These are phyloP conservation scores for Aspergillus tanneri DNA, from an alignment of 2,329 filamentous ascomycete species.

Conservation along the genomic window DNA sequence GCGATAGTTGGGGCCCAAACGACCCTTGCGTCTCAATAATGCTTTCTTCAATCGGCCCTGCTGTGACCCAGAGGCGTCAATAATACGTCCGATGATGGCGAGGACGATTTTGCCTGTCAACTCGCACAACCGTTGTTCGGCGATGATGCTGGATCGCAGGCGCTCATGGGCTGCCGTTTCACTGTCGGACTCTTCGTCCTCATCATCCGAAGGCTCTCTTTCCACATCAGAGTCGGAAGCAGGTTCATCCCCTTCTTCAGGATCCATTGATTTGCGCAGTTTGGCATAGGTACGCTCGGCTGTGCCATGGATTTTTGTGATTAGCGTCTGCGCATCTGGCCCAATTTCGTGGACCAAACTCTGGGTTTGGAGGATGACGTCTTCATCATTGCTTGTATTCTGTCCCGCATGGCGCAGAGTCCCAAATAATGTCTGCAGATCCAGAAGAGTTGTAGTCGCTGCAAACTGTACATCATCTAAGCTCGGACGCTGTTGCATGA, in stretches of 20 bases:
- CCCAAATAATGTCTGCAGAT: slow-evolving; percentile 77
- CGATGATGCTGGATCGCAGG: slow-evolving; percentile 66
- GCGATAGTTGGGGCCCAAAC: slow-evolving; percentile 80
- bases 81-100: slow-evolving; percentile 69
- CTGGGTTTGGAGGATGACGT: slow-evolving; percentile 56
- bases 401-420: slow-evolving; percentile 60
- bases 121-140: slow-evolving; percentile 83
- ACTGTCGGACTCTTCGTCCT: slow-evolving; percentile 33
- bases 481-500: slow-evolving; percentile 50
- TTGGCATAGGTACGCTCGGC: slow-evolving; percentile 77
- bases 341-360: slow-evolving; percentile 69
- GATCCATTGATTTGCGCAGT: slow-evolving; percentile 46
- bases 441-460: slow-evolving; percentile 73
- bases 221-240: slow-evolving; percentile 63
- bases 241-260: slow-evolving; percentile 69
- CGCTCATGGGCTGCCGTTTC: slow-evolving; percentile 51
- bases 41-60: slow-evolving; percentile 67
- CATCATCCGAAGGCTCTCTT: slow-evolving; percentile 53
- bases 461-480: slow-evolving; percentile 77
- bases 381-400: slow-evolving; percentile 40
- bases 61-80: slow-evolving; percentile 63
- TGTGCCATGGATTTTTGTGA: slow-evolving; percentile 74
- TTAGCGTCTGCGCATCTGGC: slow-evolving; percentile 60
- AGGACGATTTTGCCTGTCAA: slow-evolving; percentile 82
- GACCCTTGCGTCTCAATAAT: slow-evolving; percentile 74